A percentile compares a stretch with the other conserved stretches of the same genome.
Evolutionary conservation across 306 rosid species (phyloP).

Genomic region (Morella rubra): DNA sequence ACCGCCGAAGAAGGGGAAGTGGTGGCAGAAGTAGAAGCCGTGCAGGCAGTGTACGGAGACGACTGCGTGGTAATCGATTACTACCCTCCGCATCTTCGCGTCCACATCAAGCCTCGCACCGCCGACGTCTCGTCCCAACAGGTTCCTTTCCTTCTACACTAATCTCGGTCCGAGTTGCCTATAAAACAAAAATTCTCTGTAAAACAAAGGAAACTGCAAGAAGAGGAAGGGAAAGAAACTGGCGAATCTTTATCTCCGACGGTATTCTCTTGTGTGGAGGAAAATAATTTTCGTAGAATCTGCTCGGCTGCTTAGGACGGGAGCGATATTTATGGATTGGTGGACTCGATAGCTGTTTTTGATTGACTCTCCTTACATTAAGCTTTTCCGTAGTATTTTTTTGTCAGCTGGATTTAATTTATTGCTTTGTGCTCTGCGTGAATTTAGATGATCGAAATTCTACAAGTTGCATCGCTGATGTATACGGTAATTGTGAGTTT

Average conservation of each 20-base stretch:
- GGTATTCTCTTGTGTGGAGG: background rate
- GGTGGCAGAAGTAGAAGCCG: slow-evolving; percentile 65
- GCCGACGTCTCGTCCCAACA: slow-evolving; percentile 77
- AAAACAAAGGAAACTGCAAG: background rate
- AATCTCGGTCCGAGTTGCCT: background rate
- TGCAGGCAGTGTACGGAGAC: slow-evolving; percentile 63
- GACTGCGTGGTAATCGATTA: slow-evolving; percentile 56
- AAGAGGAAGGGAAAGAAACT: background rate
- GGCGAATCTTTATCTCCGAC: background rate
- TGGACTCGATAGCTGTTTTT: background rate
- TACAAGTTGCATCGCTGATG: background rate
- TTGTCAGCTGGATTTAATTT: background rate
- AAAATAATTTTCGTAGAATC: background rate
- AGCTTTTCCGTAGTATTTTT: background rate
- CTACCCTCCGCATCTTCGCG: slow-evolving; percentile 65
- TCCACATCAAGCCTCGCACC: slow-evolving; percentile 78
- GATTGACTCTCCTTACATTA: background rate
- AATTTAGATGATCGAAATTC: background rate
- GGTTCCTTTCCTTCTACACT: slow-evolving; percentile 31
- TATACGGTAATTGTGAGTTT: background rate
- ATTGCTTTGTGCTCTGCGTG: background rate
- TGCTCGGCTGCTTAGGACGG: background rate
- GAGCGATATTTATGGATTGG: background rate
- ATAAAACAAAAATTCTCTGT: background rate
- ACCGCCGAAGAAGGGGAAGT: slow-evolving; percentile 49